A percentile compares a stretch with the other conserved stretches of the same genome.
These are phyloP conservation scores for Cocos nucifera DNA, from an alignment of 176 grass and related monocot species.

Conservation along the genomic window DNA sequence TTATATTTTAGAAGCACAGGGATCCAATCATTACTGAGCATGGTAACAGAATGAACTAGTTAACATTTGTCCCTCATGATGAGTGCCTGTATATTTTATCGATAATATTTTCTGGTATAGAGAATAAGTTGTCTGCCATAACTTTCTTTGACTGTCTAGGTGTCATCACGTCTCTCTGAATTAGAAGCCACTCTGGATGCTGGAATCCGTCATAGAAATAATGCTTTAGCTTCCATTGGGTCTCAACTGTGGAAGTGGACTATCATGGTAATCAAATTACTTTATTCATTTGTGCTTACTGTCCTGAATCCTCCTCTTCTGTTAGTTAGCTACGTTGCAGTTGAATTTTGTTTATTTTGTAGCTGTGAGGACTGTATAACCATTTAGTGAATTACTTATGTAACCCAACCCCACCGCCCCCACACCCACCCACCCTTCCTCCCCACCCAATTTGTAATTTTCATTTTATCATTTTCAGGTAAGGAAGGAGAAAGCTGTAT, in stretches of 20 bases:
- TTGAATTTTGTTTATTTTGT: too few relatives aligned
- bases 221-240: slow-evolving; percentile 77
- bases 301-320: slow-evolving; percentile 1
- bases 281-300: too few relatives aligned
- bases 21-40: too few relatives aligned
- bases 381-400: background rate
- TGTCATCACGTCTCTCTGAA: slow-evolving; percentile 73
- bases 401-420: background rate
- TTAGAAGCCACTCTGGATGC: slow-evolving; percentile 90
- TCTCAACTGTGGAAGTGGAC: slow-evolving; percentile 90
- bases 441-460: too few relatives aligned
- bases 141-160: slow-evolving; percentile 29
- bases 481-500: slow-evolving; percentile 96
- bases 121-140: background rate
- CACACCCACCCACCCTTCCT: too few relatives aligned
- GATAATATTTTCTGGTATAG: too few relatives aligned
- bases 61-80: too few relatives aligned
- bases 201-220: slow-evolving; percentile 92
- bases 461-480: slow-evolving; percentile 37
- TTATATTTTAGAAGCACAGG: too few relatives aligned
- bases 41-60: too few relatives aligned
- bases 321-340: background rate
- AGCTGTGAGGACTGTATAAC: background rate
- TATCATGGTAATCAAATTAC: slow-evolving; percentile 58
- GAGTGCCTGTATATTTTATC: too few relatives aligned